Evolutionary conservation across 2,329 filamentous ascomycete species (phyloP).

Genomic region (Aureobasidium sp.): DNA sequence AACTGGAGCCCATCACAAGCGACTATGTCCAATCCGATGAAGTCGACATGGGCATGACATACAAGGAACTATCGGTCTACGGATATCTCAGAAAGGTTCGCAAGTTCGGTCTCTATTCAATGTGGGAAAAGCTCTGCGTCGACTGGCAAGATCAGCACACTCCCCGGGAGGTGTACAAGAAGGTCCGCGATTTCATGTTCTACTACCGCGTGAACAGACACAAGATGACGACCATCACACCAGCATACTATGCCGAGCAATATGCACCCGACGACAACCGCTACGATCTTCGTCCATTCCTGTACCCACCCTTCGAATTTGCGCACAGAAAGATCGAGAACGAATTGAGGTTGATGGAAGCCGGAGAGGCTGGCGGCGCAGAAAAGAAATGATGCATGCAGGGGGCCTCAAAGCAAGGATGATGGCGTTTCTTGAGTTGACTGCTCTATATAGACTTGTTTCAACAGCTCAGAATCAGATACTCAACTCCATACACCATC

Average conservation of each 20-base stretch:
- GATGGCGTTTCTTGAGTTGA: not conserved
- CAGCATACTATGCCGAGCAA: slow-evolving; percentile 20
- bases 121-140: slow-evolving; percentile 47
- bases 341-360: slow-evolving; percentile 39
- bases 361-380: slow-evolving; percentile 20
- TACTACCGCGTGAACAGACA: slow-evolving; percentile 60
- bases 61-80: slow-evolving; percentile 48
- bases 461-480: not conserved
- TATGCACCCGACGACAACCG: slow-evolving; percentile 42
- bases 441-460: not conserved
- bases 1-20: slow-evolving; percentile 57
- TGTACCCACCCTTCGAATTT: slow-evolving; percentile 45
- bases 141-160: slow-evolving; percentile 39
- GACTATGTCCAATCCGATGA: slow-evolving; percentile 55
- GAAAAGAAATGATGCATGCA: slow-evolving; percentile 1
- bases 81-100: slow-evolving; percentile 49
- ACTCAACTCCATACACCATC: not conserved
- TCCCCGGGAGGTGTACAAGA: slow-evolving; percentile 29
- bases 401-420: not conserved
- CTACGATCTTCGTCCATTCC: slow-evolving; percentile 49
- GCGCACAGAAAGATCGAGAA: slow-evolving; percentile 45
- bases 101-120: slow-evolving; percentile 49
- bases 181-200: slow-evolving; percentile 43
- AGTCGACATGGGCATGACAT: slow-evolving; percentile 48
- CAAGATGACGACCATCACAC: slow-evolving; percentile 51